Conservation (phyloP, 2,329 filamentous ascomycete species). For the Aspergillus pseudoterreus region DNA sequence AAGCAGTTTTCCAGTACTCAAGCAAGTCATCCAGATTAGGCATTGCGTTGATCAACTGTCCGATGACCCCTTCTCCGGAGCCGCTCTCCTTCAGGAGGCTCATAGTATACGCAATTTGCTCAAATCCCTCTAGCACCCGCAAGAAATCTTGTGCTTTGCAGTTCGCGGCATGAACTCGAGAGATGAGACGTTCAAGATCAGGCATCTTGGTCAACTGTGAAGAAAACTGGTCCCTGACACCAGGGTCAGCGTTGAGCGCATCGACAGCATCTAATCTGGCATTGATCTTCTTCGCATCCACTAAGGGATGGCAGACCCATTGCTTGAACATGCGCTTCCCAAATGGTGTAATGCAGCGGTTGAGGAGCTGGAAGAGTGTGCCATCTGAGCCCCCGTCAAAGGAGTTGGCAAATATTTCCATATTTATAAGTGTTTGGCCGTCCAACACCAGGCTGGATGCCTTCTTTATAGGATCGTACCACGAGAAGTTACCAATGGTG, state of each 20-base stretch:
- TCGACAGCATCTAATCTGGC: constrained; percentile 92
- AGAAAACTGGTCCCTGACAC: constrained; percentile 80
- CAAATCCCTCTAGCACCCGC: constrained; percentile 88
- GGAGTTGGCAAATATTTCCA: constrained; percentile 94
- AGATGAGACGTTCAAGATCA: constrained; percentile 89
- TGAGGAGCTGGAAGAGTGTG: constrained; percentile 84
- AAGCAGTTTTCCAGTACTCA: constrained; percentile 84
- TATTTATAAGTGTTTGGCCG: constrained; percentile 92
- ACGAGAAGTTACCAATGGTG: constrained; percentile 84
- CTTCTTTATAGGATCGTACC: constrained; percentile 91
- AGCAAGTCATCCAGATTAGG: constrained; percentile 73
- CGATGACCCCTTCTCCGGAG: constrained; percentile 77
- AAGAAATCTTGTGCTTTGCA: constrained; percentile 92
- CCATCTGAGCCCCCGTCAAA: constrained; percentile 81
- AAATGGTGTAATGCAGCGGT: constrained; percentile 93
- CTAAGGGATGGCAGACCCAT: constrained; percentile 95
- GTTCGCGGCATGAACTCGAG: constrained; percentile 85
- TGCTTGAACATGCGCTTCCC: constrained; percentile 93
- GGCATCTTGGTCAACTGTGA: constrained; percentile 87
- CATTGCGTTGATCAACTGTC: constrained; percentile 79
- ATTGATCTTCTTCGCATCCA: constrained; percentile 83
- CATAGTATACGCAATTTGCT: constrained; percentile 96
- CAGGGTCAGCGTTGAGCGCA: constrained; percentile 77
- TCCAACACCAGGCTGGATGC: constrained; percentile 85
- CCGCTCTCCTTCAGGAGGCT: constrained; percentile 69